Conservation (phyloP, 2,329 filamentous ascomycete species). For the Aureobasidium musti region DNA sequence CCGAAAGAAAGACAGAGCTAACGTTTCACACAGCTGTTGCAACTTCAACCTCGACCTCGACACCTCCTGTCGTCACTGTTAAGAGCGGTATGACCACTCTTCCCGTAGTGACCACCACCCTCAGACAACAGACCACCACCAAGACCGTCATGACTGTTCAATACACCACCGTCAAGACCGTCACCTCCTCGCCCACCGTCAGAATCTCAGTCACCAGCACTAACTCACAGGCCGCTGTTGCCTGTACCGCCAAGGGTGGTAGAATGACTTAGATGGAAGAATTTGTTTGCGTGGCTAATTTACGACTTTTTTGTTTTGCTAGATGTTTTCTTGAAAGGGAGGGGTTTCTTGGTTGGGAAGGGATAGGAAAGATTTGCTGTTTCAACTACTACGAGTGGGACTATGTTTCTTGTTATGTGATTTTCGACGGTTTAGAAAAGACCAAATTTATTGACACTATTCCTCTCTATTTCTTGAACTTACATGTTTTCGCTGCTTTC, state of each 20-base stretch:
- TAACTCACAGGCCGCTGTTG: conserved; percentile 21
- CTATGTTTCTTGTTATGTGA: background rate
- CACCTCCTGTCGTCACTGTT: conserved; percentile 22
- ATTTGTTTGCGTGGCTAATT: background rate
- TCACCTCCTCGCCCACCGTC: conserved; percentile 28
- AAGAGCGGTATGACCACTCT: conserved; percentile 28
- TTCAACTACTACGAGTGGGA: background rate
- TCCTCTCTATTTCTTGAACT: no score
- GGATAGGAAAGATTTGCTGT: background rate
- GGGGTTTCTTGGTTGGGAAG: background rate
- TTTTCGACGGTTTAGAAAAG: no score
- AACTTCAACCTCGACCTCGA: conserved; percentile 1
- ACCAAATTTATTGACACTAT: no score
- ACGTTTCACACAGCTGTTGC: background rate
- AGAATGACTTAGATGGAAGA: conserved; percentile 28
- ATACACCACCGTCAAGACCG: conserved; percentile 24
- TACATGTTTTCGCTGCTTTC: no score
- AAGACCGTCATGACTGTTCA: conserved; percentile 25
- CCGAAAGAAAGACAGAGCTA: background rate
- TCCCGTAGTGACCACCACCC: background rate
- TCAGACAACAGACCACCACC: conserved; percentile 8
- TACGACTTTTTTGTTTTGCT: background rate
- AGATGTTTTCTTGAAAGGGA: background rate
- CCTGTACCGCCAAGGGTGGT: conserved; percentile 34
- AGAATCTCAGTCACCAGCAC: conserved; percentile 30